A percentile compares a stretch with the other conserved stretches of the same genome.
Evolutionary conservation across 208 protist species (phyloP).

Genomic region (Acanthamoeba royreba): DNA sequence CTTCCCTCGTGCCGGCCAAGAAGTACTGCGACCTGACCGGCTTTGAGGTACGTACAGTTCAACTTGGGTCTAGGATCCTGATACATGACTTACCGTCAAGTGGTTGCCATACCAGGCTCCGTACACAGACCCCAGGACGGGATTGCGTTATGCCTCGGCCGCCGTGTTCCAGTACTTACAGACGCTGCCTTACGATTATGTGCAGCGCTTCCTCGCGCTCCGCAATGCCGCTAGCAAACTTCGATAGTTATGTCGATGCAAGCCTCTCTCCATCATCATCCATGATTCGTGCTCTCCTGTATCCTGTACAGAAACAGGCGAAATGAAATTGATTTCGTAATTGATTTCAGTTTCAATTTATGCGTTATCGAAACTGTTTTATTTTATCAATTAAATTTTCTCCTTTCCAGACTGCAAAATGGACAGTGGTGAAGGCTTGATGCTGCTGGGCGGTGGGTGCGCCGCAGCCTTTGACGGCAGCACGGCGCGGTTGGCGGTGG

Average conservation of each 20-base stretch:
- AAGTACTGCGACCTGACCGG: conserved; percentile 50
- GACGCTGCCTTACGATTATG: background rate
- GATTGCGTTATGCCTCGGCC: background rate
- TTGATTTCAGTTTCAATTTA: no score
- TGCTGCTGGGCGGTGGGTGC: no score
- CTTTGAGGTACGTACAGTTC: background rate
- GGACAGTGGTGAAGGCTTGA: no score
- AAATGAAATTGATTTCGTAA: no score
- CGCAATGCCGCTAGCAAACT: conserved; percentile 14
- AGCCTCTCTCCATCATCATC: no score
- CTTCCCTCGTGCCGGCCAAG: conserved; percentile 30
- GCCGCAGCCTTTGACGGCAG: no score
- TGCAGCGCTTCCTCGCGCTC: background rate
- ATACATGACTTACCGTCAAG: background rate
- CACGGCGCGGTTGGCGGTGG: no score
- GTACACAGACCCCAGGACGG: background rate
- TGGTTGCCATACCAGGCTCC: background rate
- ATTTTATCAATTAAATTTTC: no score
- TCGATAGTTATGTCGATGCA: background rate
- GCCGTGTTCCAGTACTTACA: background rate
- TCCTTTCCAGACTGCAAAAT: no score
- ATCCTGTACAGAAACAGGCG: no score
- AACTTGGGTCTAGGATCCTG: background rate
- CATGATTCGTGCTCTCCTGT: no score
- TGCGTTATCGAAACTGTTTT: no score